phyloP scores from a whole-genome alignment of 441 rosid genomes.

The Adansonia madagascariensis region DNA sequence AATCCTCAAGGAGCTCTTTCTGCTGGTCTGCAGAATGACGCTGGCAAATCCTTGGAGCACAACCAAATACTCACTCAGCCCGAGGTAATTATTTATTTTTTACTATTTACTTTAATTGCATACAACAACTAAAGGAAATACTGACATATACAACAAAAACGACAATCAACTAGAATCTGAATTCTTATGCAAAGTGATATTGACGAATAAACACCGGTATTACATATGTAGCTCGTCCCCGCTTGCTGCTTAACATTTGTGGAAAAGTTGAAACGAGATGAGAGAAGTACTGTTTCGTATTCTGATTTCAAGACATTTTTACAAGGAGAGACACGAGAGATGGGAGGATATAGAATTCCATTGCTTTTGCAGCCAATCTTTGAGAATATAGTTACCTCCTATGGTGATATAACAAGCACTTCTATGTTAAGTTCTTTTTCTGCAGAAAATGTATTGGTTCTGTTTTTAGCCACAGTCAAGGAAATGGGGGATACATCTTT shows the following conservation, averaged over 20 bases:
- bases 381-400: neutral
- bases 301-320: neutral
- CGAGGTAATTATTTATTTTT: neutral
- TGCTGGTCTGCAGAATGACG: neutral
- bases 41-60: neutral
- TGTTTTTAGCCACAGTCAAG: neutral
- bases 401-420: neutral
- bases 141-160: neutral
- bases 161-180: neutral
- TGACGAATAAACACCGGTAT: neutral
- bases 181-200: neutral
- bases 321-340: neutral
- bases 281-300: neutral
- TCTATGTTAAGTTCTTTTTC: neutral
- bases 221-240: neutral
- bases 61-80: neutral
- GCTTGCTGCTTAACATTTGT: neutral
- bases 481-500: neutral
- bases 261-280: neutral
- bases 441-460: conserved; percentile 6
- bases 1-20: neutral
- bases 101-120: no score
- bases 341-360: neutral
- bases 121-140: neutral
- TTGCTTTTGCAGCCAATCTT: neutral